These are phyloP conservation scores for Parasitella parasitica DNA, from an alignment of 371 early-diverging fungal species.

Conservation along the genomic window DNA sequence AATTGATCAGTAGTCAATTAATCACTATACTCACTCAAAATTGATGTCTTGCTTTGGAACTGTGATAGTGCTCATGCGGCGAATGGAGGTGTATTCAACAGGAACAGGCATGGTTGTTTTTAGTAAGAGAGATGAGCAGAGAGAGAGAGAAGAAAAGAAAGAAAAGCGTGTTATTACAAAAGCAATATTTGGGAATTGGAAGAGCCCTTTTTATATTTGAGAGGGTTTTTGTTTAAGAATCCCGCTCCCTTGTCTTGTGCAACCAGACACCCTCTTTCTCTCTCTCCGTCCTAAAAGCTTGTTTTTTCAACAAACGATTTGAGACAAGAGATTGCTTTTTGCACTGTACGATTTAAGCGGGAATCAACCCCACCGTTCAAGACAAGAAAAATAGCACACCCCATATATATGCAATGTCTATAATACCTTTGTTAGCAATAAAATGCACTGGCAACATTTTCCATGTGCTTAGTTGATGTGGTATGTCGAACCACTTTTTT, in stretches of 20 bases:
- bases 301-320: constrained; percentile 10
- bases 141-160: constrained; percentile 7
- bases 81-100: constrained; percentile 33
- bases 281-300: neutral
- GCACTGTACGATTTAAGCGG: neutral
- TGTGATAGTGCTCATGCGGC: constrained; percentile 45
- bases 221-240: neutral
- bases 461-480: neutral
- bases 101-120: constrained; percentile 47
- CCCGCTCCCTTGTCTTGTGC: neutral
- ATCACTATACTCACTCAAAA: constrained; percentile 33
- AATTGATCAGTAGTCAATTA: neutral
- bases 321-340: constrained; percentile 4
- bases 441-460: neutral
- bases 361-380: constrained; percentile 4
- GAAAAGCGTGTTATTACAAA: neutral
- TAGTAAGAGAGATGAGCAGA: neutral
- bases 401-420: too few species aligned
- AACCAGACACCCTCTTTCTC: neutral
- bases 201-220: constrained; percentile 16
- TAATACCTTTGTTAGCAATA: too few species aligned
- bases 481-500: neutral
- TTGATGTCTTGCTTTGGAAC: constrained; percentile 40
- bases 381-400: too few species aligned
- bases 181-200: neutral